Evolutionary conservation across 305 asterid species (phyloP).

Genomic region (Solanum hybrid): DNA sequence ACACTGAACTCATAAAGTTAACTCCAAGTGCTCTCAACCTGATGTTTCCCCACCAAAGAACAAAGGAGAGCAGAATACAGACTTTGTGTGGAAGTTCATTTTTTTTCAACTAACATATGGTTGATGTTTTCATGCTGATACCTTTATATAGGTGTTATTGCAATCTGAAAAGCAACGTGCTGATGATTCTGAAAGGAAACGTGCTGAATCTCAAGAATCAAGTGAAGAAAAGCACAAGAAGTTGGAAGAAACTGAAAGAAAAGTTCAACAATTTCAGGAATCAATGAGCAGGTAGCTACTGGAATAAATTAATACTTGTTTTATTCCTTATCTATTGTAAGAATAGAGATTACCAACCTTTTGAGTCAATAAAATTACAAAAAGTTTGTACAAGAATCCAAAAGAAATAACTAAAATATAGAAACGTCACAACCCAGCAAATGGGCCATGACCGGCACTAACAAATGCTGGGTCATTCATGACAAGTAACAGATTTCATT

Average conservation of each 20-base stretch:
- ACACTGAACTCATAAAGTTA: constrained; percentile 8
- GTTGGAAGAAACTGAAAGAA: constrained; percentile 80
- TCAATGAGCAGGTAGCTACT: constrained; percentile 65
- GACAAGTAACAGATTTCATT: not conserved
- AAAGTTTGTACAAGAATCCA: not conserved
- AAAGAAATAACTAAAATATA: not conserved
- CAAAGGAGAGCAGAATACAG: not conserved
- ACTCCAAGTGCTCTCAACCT: not conserved
- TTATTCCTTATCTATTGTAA: not conserved
- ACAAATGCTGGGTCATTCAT: not conserved
- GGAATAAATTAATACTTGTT: not conserved
- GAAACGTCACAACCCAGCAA: not conserved
- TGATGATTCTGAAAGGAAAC: constrained; percentile 59
- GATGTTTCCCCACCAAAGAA: not conserved
- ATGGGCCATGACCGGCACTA: not conserved
- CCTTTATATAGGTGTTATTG: constrained; percentile 34
- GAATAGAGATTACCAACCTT: not conserved
- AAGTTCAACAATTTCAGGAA: constrained; percentile 79
- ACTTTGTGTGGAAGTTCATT: not conserved
- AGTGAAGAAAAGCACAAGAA: constrained; percentile 66
- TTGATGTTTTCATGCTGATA: not conserved
- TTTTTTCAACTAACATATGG: not conserved
- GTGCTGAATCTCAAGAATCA: constrained; percentile 45
- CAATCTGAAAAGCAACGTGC: constrained; percentile 74
- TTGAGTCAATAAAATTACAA: not conserved